phyloP scores from a whole-genome alignment of 148 eudicot species.

The Pouteria glomerata region DNA sequence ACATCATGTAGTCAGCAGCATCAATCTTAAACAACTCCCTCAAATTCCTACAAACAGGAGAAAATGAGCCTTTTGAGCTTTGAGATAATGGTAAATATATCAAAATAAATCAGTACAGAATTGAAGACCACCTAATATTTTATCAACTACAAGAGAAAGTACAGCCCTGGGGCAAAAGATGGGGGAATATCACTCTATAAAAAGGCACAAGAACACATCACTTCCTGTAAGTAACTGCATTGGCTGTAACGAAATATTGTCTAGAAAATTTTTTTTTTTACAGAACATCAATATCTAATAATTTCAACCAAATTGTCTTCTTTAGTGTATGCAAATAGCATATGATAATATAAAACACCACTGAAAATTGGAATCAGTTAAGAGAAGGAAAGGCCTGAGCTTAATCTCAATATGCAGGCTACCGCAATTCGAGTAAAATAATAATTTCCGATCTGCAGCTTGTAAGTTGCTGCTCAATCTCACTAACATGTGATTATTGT shows the following conservation, averaged over 20 bases:
- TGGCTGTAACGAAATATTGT: not conserved
- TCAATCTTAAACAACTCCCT: constrained; percentile 98
- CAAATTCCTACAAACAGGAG: constrained; percentile 49
- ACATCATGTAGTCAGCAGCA: constrained; percentile 98
- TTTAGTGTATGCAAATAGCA: too few species aligned
- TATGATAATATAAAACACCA: too few species aligned
- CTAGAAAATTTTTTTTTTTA: not conserved
- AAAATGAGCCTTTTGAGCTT: not conserved
- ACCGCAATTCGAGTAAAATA: too few species aligned
- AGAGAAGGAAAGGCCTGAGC: too few species aligned
- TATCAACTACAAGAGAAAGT: not conserved
- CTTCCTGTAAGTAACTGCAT: not conserved
- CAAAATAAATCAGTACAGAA: not conserved
- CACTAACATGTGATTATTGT: too few species aligned
- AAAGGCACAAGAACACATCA: not conserved
- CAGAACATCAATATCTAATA: not conserved
- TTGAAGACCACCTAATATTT: not conserved
- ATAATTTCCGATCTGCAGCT: too few species aligned
- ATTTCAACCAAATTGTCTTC: not conserved
- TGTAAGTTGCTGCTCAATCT: too few species aligned
- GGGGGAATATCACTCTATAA: not conserved
- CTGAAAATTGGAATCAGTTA: too few species aligned
- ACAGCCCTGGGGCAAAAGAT: not conserved
- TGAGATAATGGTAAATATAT: constrained; percentile 4
- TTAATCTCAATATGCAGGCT: too few species aligned